phyloP scores from a whole-genome alignment of 306 rosid species.

The Castanopsis chinensis region DNA sequence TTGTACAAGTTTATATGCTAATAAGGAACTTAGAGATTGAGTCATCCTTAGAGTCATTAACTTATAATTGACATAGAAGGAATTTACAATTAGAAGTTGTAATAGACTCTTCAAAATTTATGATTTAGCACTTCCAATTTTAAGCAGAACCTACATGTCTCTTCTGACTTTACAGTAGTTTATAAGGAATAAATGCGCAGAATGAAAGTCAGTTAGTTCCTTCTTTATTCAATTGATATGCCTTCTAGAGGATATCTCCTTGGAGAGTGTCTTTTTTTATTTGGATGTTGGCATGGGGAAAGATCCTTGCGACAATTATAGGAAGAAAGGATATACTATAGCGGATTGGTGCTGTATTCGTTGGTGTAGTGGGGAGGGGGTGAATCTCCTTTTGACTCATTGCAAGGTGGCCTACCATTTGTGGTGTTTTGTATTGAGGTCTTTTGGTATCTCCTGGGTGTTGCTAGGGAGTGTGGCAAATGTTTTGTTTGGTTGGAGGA shows the following conservation, averaged over 20 bases:
- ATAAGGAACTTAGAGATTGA: neutral
- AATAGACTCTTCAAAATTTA: neutral
- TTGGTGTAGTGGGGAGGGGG: too few relatives aligned
- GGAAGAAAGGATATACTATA: too few relatives aligned
- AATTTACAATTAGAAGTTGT: neutral
- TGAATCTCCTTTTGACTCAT: too few relatives aligned
- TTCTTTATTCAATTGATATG: neutral
- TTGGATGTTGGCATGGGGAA: too few relatives aligned
- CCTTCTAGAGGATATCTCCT: neutral
- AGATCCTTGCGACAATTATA: too few relatives aligned
- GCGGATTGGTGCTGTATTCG: too few relatives aligned
- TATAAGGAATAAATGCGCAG: neutral
- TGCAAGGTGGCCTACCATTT: too few relatives aligned
- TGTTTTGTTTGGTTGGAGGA: too few relatives aligned
- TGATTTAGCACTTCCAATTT: neutral
- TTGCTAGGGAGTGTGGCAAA: too few relatives aligned
- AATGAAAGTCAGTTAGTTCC: neutral
- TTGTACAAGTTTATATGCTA: neutral
- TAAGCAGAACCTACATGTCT: neutral
- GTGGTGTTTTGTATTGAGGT: too few relatives aligned
- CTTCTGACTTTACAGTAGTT: neutral
- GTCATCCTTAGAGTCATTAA: neutral
- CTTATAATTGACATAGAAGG: neutral
- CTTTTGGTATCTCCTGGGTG: too few relatives aligned
- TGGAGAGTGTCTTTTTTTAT: too few relatives aligned